A percentile compares a stretch with the other conserved stretches of the same genome.
Evolutionary conservation across 176 grass and related monocot species (phyloP).

Genomic region (Eleusine indica): DNA sequence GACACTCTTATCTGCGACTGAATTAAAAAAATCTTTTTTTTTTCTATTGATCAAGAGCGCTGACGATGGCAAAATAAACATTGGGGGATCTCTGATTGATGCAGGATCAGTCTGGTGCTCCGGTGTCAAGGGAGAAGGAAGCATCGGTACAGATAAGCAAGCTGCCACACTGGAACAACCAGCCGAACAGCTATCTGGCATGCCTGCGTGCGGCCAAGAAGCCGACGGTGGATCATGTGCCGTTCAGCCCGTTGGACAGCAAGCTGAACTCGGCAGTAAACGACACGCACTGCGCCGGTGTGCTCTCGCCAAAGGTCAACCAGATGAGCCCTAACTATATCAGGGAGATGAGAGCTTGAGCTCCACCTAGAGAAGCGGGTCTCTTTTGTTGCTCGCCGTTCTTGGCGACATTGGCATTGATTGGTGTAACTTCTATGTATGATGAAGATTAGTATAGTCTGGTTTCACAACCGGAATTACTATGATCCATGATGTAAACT

Average conservation of each 20-base stretch:
- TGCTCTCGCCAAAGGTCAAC: conserved; percentile 35
- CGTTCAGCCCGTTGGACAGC: conserved; percentile 79
- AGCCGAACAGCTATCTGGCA: conserved; percentile 62
- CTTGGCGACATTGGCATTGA: conserved; percentile 6
- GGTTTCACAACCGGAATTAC: conserved; percentile 4
- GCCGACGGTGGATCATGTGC: conserved; percentile 42
- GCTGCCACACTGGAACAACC: conserved; percentile 72
- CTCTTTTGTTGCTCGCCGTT: not conserved
- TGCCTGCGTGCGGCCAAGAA: conserved; percentile 68
- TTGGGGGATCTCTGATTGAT: not conserved
- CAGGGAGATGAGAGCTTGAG: conserved; percentile 54
- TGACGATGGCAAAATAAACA: not conserved
- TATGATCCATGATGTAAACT: conserved; percentile 13
- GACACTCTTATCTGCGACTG: not conserved
- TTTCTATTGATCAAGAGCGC: not conserved
- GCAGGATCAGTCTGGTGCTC: conserved; percentile 82
- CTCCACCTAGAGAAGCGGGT: not conserved
- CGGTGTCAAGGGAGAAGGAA: conserved; percentile 73
- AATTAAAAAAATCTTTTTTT: not conserved
- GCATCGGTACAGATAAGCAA: conserved; percentile 53
- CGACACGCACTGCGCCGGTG: not conserved
- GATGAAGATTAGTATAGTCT: conserved; percentile 7
- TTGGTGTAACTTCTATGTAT: conserved; percentile 21
- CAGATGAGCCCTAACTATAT: conserved; percentile 55
- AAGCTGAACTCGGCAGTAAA: conserved; percentile 56